Evolutionary conservation across 805 yeast species (phyloP), one percentile per base, ranked within the genome.

Genomic region (Metschnikowia borealis): DNA sequence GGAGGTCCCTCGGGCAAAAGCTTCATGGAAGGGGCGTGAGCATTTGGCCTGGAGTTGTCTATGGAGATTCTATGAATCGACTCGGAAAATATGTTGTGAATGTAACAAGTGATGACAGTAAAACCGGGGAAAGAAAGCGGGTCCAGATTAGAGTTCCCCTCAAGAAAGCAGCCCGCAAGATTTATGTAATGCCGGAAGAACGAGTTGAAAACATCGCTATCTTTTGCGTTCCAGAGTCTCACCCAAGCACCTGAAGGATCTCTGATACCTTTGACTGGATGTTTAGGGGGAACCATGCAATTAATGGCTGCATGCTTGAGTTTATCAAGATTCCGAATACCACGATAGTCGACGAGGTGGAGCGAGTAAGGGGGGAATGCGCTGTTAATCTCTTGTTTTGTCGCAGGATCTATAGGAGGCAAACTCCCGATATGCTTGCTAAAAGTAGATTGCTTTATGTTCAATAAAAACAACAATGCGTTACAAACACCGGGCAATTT

Each of bases 191-290:
- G 87, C 52, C 84, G 76, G 44, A 83, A 67, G 54, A 84, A 84
- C 1, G 87, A 79, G 52, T 77, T 74, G 64, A 83, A 83, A 2
- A 83, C 67, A 56, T 81, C 84, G 48, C 81, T 70, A 53, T 81
- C 85, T 50, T 77, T 67, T 46, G 74, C 68, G 48, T 77, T 71
- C 88, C 88, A 84, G 55, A 82, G 69, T 50, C 75, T 68, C 8
- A 81, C 84, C 89, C 89, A 83, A 23, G 72, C 59, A 5, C 85
- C 87, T 51, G 69, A 76, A 7, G 87, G 82, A 52, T 83, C 83
- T 13, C 71, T 60, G 42, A 82, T 79, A 6, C 84, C 83, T 32
- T 57, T 52, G 2, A 73, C 78, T 3, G 77, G 77, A 46, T 69
- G 74, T 39, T 59, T 58, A 0, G 78, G 78, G 6, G 77, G 73